Evolutionary conservation across 768 basidiomycete species (phyloP), one percentile per base, ranked within the genome.

Genomic region (Boletus bicolor): DNA sequence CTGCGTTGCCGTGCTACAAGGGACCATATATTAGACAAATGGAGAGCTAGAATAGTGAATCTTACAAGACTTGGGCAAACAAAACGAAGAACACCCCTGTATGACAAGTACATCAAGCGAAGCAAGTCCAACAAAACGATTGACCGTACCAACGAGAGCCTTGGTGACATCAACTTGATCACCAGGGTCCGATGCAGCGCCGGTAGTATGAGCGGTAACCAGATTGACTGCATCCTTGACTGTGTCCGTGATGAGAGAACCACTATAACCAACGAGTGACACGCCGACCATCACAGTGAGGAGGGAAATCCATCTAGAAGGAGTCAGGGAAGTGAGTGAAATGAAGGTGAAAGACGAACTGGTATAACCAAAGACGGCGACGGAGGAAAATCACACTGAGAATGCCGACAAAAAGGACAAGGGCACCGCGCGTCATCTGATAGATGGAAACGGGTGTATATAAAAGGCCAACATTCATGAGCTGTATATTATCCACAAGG

Each of bases 371-470:
- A 44, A 96, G 83, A 58, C 80, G 82, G 61, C 95, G 85, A 48
- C 80, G 82, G 55, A 99, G 84, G 79, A 98, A 98, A 54, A 94
- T 70, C 65, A 98, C 94, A 49, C 88, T 91, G 63, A 98, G 82
- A 53, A 91, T 67, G 44, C 93, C 96, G 56, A 98, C 96, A 73
- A 94, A 98, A 51, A 96, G 81, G 46, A 97, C 93, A 54, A 97
- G 84, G 42, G 93, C 89, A 49, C 95, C 94, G 55, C 89, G 85
- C 57, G 87, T 92, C 94, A 97, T 96, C 73, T 97, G 96, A 77
- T 92, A 98, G 64, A 98, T 93, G 42, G 91, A 94, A 52, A 99
- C 97, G 30, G 96, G 96, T 1, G 94, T 95, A 72, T 95, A 93
- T 37, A 99, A 81, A 45, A 99, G 81, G 52, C 97, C 97, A 61